These are phyloP conservation scores for Coelastrella sp. DNA, from an alignment of 139 green algal species.

Conservation along the genomic window DNA sequence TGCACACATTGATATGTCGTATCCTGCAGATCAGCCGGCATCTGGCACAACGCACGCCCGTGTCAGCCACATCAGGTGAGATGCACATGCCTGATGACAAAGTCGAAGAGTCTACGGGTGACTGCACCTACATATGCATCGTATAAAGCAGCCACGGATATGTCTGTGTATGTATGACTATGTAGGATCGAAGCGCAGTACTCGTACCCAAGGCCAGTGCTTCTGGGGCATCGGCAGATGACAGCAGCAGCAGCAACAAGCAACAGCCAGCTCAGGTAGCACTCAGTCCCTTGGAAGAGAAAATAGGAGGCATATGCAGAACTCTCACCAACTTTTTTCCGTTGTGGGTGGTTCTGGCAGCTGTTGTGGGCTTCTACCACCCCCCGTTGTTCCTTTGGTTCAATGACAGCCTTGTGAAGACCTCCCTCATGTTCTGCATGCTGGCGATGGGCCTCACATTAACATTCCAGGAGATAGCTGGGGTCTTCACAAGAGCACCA, in stretches of 20 bases:
- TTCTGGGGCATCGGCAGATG: conserved; percentile 1
- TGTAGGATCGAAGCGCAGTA: not conserved
- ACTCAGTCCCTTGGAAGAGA: conserved; percentile 27
- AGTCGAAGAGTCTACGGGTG: too few species aligned
- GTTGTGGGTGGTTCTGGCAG: conserved; percentile 56
- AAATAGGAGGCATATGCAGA: not conserved
- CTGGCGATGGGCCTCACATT: conserved; percentile 62
- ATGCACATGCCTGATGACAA: too few species aligned
- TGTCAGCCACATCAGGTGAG: too few species aligned
- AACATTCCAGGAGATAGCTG: conserved; percentile 68
- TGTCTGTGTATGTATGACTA: not conserved
- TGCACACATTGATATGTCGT: too few species aligned
- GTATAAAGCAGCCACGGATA: not conserved
- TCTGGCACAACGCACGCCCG: too few species aligned
- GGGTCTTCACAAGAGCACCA: conserved; percentile 67
- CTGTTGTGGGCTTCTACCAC: conserved; percentile 50
- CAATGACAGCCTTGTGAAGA: conserved; percentile 47
- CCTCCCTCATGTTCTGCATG: conserved; percentile 57
- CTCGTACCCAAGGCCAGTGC: not conserved
- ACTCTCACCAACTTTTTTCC: conserved; percentile 40
- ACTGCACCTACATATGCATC: not conserved
- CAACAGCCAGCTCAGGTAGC: not conserved
- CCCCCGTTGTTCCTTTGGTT: conserved; percentile 55
- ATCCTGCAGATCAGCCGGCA: too few species aligned
- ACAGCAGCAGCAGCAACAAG: conserved; percentile 18